Evolutionary conservation across 768 basidiomycete genomes (phyloP).

Genomic region (Lactarius hatsudake): DNA sequence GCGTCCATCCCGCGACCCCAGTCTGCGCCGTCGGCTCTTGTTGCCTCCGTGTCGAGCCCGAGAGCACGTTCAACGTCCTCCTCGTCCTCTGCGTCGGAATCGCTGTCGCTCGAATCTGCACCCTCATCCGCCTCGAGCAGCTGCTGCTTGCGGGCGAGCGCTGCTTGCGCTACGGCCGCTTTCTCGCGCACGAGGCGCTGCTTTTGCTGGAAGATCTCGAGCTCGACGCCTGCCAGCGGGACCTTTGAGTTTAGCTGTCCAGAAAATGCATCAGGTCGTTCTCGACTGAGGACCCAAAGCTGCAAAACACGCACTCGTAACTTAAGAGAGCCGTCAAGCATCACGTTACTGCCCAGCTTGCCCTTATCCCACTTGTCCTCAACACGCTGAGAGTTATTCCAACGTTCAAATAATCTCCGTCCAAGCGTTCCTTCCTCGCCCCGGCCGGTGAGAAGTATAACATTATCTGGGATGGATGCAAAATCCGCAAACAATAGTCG

Average conservation of each 20-base stretch:
- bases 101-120: constrained; percentile 74
- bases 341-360: constrained; percentile 79
- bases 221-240: constrained; percentile 82
- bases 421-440: constrained; percentile 80
- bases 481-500: constrained; percentile 84
- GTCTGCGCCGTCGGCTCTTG: constrained; percentile 48
- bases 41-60: constrained; percentile 38
- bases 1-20: constrained; percentile 61
- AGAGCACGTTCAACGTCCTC: constrained; percentile 56
- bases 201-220: constrained; percentile 75
- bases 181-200: constrained; percentile 78
- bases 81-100: constrained; percentile 66
- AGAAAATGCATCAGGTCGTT: constrained; percentile 13
- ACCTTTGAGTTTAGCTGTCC: constrained; percentile 83
- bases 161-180: constrained; percentile 83
- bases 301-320: constrained; percentile 51
- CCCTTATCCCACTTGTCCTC: constrained; percentile 88
- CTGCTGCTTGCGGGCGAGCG: constrained; percentile 74
- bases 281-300: background rate
- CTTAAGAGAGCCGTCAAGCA: constrained; percentile 69
- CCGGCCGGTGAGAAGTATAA: constrained; percentile 79
- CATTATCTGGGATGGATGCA: constrained; percentile 77
- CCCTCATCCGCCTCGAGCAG: constrained; percentile 95
- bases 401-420: constrained; percentile 74
- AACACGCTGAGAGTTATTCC: constrained; percentile 79